Evolutionary conservation across 2,329 filamentous ascomycete species (phyloP), one percentile per base, ranked within the genome.

Genomic region (Sporothrix dimorphospora): DNA sequence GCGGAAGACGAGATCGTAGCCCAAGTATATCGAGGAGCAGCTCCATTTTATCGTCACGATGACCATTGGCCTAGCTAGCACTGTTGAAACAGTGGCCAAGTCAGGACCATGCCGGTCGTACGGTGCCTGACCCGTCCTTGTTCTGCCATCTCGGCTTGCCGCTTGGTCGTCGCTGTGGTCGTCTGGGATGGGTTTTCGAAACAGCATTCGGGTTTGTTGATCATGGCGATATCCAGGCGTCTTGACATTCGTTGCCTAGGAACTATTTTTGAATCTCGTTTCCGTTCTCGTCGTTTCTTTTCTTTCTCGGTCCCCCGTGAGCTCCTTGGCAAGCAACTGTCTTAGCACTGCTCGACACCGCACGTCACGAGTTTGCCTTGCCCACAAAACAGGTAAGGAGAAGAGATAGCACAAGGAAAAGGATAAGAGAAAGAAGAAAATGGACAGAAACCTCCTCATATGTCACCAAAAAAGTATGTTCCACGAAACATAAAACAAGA

Each of bases 401-500:
- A 7, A 27, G 24, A 42, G n/a, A 45, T 9, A 42, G 21, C 11
- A 7, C n/a, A 65, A 19, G 12, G 27, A 40, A 8, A 40, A 61
- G 11, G 19, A 34, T 19, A 34, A 57, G 38, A 27, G 14, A 21
- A 19, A 27, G 2, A 63, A 27, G 40, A 61, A 45, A 8, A 21
- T 42, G 59, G 38, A 65, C 21, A 45, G 21, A 65, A 9, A 45
- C 24, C 21, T 40, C 59, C 59, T 65, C 12, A 45, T 65, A 65
- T 45, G 19, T 65, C 59, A 65, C n/a, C 2, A 21, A 40, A 40
- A 42, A 27, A 12, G 9, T 42, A 38, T 38, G 8, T n/a, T 30
- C 30, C 55, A 59, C 16, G 19, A 38, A 59, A 40, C 30, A 19
- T 38, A 59, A 59, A 38, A 5, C 7, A 40, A 11, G 38, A 21